phyloP scores from a whole-genome alignment of 768 basidiomycete genomes.

The Glaciozyma martinii region DNA sequence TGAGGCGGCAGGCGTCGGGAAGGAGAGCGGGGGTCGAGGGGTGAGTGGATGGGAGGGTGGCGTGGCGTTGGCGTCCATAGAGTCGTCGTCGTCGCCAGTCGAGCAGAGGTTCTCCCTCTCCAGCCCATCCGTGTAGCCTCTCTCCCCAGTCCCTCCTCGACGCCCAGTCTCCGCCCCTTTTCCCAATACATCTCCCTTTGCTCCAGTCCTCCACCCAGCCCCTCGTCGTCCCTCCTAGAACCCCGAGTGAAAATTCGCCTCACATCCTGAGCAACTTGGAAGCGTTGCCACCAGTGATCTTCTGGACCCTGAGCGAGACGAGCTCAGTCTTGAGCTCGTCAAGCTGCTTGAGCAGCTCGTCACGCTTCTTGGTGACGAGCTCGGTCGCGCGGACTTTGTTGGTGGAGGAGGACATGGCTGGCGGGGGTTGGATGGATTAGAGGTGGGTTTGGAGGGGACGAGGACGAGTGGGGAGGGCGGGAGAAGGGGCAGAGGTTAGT shows the following conservation, averaged over 20 bases:
- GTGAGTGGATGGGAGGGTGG: not conserved
- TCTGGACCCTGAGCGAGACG: constrained; percentile 86
- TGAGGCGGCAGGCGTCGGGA: too few species aligned
- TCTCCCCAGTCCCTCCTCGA: not conserved
- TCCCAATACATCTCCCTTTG: not conserved
- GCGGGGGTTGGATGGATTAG: not conserved
- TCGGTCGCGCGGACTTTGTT: constrained; percentile 32
- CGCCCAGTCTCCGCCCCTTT: not conserved
- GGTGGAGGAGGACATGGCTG: constrained; percentile 23
- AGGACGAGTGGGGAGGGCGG: not conserved
- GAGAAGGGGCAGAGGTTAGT: not conserved
- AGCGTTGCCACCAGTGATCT: constrained; percentile 90
- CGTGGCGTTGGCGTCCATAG: not conserved
- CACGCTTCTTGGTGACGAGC: constrained; percentile 53
- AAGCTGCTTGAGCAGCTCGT: constrained; percentile 90
- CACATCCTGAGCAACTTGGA: constrained; percentile 97
- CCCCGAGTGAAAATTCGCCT: constrained; percentile 39
- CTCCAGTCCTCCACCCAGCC: not conserved
- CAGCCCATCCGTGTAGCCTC: not conserved
- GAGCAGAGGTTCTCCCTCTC: constrained; percentile 16
- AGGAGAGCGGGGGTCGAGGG: too few species aligned
- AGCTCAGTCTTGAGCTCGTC: constrained; percentile 92
- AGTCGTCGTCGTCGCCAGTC: constrained; percentile 6
- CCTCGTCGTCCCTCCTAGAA: not conserved
- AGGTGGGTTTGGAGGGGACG: not conserved